phyloP scores from a whole-genome alignment of 352 stramenopile species.

The Aphanomyces euteiches region DNA sequence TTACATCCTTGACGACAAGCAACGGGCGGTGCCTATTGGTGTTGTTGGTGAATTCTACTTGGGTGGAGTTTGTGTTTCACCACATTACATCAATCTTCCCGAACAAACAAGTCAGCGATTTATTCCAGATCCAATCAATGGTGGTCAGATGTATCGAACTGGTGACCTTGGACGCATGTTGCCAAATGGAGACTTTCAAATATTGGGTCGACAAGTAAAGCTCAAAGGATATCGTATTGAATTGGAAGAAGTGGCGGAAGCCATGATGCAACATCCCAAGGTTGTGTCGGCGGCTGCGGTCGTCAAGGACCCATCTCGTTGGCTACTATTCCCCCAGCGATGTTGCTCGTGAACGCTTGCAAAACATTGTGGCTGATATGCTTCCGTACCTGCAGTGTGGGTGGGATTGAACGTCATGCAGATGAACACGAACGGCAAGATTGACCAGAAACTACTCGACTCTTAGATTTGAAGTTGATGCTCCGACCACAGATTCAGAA shows the following conservation, averaged over 20 bases:
- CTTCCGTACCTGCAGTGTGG: slow-evolving; percentile 76
- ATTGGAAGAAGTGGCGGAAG: slow-evolving; percentile 87
- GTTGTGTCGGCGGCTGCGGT: slow-evolving; percentile 87
- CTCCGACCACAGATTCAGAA: slow-evolving; percentile 55
- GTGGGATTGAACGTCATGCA: slow-evolving; percentile 77
- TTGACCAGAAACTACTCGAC: slow-evolving; percentile 87
- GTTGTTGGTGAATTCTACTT: slow-evolving; percentile 83
- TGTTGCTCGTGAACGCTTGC: slow-evolving; percentile 57
- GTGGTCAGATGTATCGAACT: slow-evolving; percentile 89
- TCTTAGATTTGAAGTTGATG: slow-evolving; percentile 52
- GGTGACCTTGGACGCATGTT: slow-evolving; percentile 89
- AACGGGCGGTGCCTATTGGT: slow-evolving; percentile 56
- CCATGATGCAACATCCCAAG: slow-evolving; percentile 78
- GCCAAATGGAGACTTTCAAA: slow-evolving; percentile 87
- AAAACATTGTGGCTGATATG: slow-evolving; percentile 71
- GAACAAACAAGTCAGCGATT: slow-evolving; percentile 81
- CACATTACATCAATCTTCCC: slow-evolving; percentile 76
- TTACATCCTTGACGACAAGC: slow-evolving; percentile 74
- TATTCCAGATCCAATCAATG: slow-evolving; percentile 56
- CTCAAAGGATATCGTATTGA: slow-evolving; percentile 94
- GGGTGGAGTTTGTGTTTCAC: slow-evolving; percentile 75
- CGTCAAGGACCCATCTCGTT: slow-evolving; percentile 86
- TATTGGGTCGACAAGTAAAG: slow-evolving; percentile 95
- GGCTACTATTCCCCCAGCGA: slow-evolving; percentile 85
- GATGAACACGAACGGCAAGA: slow-evolving; percentile 85